These are phyloP conservation scores for Trypanosoma mega DNA, from an alignment of 208 protist genomes.

Conservation along the genomic window DNA sequence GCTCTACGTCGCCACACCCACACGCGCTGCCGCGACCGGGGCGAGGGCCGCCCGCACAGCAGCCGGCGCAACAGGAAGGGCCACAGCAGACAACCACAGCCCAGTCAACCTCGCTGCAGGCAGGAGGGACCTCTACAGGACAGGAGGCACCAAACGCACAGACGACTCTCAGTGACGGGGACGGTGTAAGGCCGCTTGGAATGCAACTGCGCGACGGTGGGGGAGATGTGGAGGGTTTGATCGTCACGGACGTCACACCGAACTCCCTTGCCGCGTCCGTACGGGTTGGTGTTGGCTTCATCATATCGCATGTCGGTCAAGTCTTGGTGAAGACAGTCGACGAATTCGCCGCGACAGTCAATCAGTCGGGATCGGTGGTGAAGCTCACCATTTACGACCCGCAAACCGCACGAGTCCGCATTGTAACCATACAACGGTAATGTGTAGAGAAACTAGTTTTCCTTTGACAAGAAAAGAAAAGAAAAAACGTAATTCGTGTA, in stretches of 20 bases:
- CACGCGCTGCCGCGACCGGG: neutral
- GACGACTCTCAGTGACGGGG: neutral
- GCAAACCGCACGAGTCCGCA: conserved; percentile 31
- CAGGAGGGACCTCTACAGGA: no score
- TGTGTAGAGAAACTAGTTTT: neutral
- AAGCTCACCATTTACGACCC: conserved; percentile 62
- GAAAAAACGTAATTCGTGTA: neutral
- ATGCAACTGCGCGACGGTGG: conserved; percentile 9
- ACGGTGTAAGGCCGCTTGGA: neutral
- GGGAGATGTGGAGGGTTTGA: conserved; percentile 37
- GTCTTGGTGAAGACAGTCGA: conserved; percentile 26
- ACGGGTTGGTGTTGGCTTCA: conserved; percentile 29
- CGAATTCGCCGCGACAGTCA: conserved; percentile 34
- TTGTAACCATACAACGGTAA: conserved; percentile 31
- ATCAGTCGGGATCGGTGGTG: conserved; percentile 15
- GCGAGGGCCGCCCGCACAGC: neutral
- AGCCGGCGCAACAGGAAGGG: conserved; percentile 18
- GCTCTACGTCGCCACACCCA: no score
- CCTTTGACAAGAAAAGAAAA: neutral
- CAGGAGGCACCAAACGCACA: neutral
- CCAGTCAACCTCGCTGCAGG: no score
- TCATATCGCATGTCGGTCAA: conserved; percentile 55
- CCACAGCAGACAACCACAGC: neutral
- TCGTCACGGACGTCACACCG: conserved; percentile 28
- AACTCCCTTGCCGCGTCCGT: conserved; percentile 29